phyloP scores from a whole-genome alignment of 208 protist genomes.

The Wallacemonas sp. region DNA sequence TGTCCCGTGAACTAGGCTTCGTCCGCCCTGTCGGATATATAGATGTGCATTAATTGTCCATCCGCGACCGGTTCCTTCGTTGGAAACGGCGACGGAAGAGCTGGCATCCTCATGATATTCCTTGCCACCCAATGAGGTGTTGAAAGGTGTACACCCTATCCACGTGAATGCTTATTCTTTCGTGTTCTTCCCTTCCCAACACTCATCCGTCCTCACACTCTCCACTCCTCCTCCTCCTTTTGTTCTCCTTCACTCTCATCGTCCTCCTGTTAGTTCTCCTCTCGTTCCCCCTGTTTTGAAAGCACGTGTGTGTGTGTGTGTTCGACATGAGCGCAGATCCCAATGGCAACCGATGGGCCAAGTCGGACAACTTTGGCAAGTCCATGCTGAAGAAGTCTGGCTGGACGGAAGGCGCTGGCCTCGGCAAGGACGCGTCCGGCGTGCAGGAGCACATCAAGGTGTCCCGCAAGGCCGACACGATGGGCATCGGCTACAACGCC shows the following conservation, averaged over 20 bases:
- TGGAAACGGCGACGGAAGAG: no score
- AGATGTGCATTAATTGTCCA: no score
- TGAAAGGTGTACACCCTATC: no score
- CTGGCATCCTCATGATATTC: no score
- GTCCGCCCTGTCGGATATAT: no score
- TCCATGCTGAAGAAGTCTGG: conserved; percentile 89
- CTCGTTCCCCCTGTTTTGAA: not conserved
- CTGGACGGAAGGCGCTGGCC: conserved; percentile 88
- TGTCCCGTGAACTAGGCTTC: no score
- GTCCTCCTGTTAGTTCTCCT: not conserved
- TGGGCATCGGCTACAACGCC: conserved; percentile 86
- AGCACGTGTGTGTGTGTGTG: no score
- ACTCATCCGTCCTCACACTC: not conserved
- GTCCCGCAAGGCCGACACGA: conserved; percentile 81
- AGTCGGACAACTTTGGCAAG: conserved; percentile 83
- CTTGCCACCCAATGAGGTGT: no score
- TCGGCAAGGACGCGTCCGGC: conserved; percentile 89
- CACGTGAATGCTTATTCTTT: no score
- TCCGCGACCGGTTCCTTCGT: no score
- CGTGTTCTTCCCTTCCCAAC: not conserved
- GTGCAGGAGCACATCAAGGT: conserved; percentile 86
- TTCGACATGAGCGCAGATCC: conserved; percentile 78
- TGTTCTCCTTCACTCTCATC: not conserved
- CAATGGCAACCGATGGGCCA: conserved; percentile 84
- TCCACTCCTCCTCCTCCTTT: not conserved